A percentile compares a stretch with the other conserved stretches of the same genome.
Evolutionary conservation across 371 early-diverging fungal genomes (phyloP).

Genomic region (Lichtheimia ramosa): DNA sequence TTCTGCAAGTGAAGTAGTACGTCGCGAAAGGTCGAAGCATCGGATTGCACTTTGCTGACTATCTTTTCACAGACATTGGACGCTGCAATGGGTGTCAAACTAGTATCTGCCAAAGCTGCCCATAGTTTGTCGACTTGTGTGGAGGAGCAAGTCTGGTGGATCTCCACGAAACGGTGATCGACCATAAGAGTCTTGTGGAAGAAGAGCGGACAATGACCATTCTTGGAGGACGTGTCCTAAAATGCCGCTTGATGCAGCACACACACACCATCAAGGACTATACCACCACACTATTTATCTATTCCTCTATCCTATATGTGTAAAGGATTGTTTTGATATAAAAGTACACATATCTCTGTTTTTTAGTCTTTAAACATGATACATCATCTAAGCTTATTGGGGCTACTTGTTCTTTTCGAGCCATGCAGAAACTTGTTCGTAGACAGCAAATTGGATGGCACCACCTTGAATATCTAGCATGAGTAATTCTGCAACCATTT

Average conservation of each 20-base stretch:
- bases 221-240: no score
- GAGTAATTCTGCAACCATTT: not conserved
- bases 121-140: constrained; percentile 17
- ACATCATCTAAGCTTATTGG: no score
- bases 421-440: constrained; percentile 36
- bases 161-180: constrained; percentile 36
- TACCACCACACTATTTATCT: no score
- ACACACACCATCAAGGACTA: no score
- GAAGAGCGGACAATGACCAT: no score
- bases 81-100: constrained; percentile 28
- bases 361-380: no score
- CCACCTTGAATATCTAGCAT: constrained; percentile 25
- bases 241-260: no score
- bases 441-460: constrained; percentile 49
- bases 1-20: constrained; percentile 30
- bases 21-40: constrained; percentile 6
- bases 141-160: constrained; percentile 23
- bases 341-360: no score
- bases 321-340: no score
- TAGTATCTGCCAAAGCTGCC: constrained; percentile 17
- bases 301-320: no score
- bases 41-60: constrained; percentile 9
- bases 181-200: not conserved
- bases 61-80: constrained; percentile 41
- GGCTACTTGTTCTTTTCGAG: constrained; percentile 15